Evolutionary conservation across 2,329 filamentous ascomycete species (phyloP).

Genomic region (Camillea tinctor): DNA sequence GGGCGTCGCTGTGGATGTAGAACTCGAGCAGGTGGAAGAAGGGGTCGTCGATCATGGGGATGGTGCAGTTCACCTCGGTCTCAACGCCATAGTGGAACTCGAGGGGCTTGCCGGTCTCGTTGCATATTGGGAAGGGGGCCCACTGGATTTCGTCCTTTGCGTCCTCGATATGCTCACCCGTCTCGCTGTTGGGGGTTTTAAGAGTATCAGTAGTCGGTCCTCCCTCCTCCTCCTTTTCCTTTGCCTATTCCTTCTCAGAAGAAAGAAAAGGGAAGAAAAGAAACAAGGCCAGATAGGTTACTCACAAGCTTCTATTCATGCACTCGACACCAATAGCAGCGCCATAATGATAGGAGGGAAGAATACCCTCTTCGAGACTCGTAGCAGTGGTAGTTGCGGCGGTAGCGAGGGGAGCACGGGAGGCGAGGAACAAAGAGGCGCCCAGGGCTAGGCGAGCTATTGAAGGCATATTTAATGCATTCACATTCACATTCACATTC

Average conservation of each 20-base stretch:
- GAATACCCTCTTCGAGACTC: conserved; percentile 37
- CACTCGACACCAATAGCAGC: conserved; percentile 69
- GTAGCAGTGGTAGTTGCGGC: conserved; percentile 19
- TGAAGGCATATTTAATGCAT: conserved; percentile 20
- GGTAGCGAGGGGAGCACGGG: conserved; percentile 3
- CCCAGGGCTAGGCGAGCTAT: conserved; percentile 18
- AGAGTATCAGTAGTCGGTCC: conserved; percentile 5
- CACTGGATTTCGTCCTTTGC: conserved; percentile 81
- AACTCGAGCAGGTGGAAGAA: conserved; percentile 93
- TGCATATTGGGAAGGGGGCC: conserved; percentile 85
- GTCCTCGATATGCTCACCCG: conserved; percentile 85
- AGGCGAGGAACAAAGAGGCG: conserved; percentile 12
- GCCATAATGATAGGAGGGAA: conserved; percentile 65
- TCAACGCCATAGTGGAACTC: conserved; percentile 85
- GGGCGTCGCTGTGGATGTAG: conserved; percentile 96
- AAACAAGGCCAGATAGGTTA: conserved; percentile 17
- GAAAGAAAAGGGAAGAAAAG: not conserved
- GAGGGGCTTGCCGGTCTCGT: conserved; percentile 80
- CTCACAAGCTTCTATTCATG: conserved; percentile 71
- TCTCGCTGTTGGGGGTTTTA: conserved; percentile 66
- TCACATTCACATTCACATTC: not conserved
- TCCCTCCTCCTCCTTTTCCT: too few species aligned
- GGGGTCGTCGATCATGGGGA: conserved; percentile 71
- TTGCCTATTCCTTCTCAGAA: too few species aligned
- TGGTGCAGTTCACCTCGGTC: conserved; percentile 79